Evolutionary conservation across 2,329 filamentous ascomycete genomes (phyloP), one percentile per base, ranked within the genome.

Genomic region (Cucurbitaria berberidis): DNA sequence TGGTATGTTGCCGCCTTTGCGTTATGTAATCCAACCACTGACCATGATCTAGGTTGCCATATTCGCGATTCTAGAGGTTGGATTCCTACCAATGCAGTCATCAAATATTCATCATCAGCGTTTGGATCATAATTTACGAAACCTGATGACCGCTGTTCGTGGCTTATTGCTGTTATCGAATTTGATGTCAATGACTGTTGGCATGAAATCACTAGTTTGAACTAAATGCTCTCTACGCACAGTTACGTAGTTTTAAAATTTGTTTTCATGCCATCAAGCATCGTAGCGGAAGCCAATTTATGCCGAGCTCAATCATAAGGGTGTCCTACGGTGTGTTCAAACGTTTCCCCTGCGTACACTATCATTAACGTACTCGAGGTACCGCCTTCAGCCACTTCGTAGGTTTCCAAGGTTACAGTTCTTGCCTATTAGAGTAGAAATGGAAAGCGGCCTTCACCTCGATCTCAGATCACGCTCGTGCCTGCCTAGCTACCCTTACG

Each of bases 1-100:
- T 95, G 91, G 90, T 92, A 74, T 75, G 68, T 45, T 16, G 11
- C 9, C 8, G n/a, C 11, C 5, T 2, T n/a, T 19, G 2, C n/a
- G n/a, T n/a, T 11, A 34, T 3, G 3, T 3, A 29, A n/a, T 24
- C 8, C 2, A n/a, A 8, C 7, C 26, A 22, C 63, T 70, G 30
- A 72, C 34, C 13, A 9, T 8, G 45, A 24, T 41, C 8, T 39
- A 82, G 80, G 80, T 63, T 82, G 19, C 79, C 80, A 22, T 81
- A 77, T 64, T 77, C 79, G 18, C 74, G 80, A 45, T 82, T 82
- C 62, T 82, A 67, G 29, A 30, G 13, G 30, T 34, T 30, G 7
- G 30, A 4, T 34, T 5, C 13, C 30, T 13, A 34, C 5, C 10
- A n/a, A 34, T n/a, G 4, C 10, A n/a, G 30, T 34, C 15, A 15